Evolutionary conservation across 345 rosid genomes (phyloP).

Genomic region (Gynandropsis gynandra): DNA sequence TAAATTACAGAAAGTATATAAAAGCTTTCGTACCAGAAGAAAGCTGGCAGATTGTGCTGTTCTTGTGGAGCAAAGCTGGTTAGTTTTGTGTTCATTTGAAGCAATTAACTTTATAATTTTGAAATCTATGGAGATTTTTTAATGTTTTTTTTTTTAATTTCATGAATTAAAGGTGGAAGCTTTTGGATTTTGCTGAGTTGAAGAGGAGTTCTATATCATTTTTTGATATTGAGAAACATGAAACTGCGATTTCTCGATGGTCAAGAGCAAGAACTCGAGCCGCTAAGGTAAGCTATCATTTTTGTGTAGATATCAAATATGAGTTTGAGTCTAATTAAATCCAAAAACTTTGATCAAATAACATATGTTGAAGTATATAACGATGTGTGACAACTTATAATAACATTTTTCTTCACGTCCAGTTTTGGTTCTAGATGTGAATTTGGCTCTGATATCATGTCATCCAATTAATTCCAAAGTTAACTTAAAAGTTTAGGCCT

Average conservation of each 20-base stretch:
- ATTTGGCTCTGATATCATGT: no score
- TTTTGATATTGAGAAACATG: conserved; percentile 84
- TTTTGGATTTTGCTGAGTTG: conserved; percentile 77
- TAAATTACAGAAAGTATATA: conserved; percentile 82
- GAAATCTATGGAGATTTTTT: conserved; percentile 9
- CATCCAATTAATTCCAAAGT: no score
- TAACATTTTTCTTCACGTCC: no score
- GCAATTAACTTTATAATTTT: background rate
- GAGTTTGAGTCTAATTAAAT: no score
- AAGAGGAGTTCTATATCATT: conserved; percentile 84
- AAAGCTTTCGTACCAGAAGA: conserved; percentile 89
- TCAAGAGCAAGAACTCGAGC: conserved; percentile 91
- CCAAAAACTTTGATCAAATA: no score
- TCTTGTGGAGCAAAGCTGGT: conserved; percentile 89
- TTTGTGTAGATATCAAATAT: no score
- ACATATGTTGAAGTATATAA: no score
- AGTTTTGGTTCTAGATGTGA: no score
- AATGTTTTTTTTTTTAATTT: conserved; percentile 20
- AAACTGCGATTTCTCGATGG: conserved; percentile 94
- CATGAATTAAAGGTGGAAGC: conserved; percentile 61
- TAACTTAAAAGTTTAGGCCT: no score
- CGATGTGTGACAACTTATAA: no score
- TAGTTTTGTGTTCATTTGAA: conserved; percentile 1
- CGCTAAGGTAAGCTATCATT: conserved; percentile 47
- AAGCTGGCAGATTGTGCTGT: conserved; percentile 95